Conservation (phyloP, 345 rosid genomes). For the Citrus cavaleriei region DNA sequence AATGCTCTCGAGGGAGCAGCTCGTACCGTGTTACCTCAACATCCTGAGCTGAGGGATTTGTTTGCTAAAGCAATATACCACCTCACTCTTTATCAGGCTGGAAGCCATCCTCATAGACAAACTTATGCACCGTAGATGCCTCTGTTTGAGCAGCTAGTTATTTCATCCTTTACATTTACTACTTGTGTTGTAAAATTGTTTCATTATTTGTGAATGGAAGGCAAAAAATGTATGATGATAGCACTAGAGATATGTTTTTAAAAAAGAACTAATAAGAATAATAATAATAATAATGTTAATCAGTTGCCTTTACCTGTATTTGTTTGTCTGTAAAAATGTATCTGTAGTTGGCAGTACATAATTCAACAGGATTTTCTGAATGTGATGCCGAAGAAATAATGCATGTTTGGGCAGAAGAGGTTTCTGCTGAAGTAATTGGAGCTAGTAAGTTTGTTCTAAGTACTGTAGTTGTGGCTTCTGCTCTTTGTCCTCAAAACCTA, state of each 20-base stretch:
- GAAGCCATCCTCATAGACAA: slow-evolving; percentile 35
- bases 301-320: background rate
- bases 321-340: background rate
- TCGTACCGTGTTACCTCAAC: slow-evolving; percentile 39
- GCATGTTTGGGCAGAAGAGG: background rate
- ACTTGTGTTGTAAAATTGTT: background rate
- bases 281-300: background rate
- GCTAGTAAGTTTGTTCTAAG: background rate
- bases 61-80: slow-evolving; percentile 40
- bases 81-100: slow-evolving; percentile 48
- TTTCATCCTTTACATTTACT: too few species aligned
- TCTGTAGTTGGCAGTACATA: slow-evolving; percentile 6
- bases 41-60: slow-evolving; percentile 48
- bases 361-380: background rate
- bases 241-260: background rate
- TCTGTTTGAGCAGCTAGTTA: background rate
- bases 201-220: background rate
- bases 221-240: slow-evolving; percentile 3
- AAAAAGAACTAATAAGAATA: too few species aligned
- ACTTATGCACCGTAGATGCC: slow-evolving; percentile 13
- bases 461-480: background rate
- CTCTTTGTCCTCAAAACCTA: background rate
- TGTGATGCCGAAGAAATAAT: background rate
- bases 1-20: slow-evolving; percentile 42
- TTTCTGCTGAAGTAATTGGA: background rate